phyloP scores from a whole-genome alignment of 140 eudicot species.

The Stevia rebaudiana region DNA sequence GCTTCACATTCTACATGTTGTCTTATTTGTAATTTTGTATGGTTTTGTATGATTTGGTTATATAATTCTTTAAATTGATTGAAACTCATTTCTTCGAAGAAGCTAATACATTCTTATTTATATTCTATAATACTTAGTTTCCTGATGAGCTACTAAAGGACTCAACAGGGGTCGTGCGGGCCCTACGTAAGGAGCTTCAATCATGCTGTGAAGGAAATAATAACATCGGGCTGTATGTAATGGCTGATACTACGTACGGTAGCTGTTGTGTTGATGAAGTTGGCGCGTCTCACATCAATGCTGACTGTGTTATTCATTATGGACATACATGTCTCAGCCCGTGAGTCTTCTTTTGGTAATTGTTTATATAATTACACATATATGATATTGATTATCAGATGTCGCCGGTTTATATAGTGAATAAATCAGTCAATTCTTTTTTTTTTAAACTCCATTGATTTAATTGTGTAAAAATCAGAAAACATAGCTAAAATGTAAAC shows the following conservation, averaged over 20 bases:
- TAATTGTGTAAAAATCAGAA: background rate
- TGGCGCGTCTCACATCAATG: constrained; percentile 85
- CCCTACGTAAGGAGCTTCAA: constrained; percentile 49
- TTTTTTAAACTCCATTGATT: background rate
- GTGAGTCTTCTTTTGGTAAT: constrained; percentile 42
- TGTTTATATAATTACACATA: background rate
- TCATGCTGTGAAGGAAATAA: constrained; percentile 15
- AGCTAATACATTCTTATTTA: constrained; percentile 3
- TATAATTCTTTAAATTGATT: background rate
- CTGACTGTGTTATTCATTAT: constrained; percentile 87
- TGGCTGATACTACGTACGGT: constrained; percentile 98
- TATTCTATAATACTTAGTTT: constrained; percentile 36
- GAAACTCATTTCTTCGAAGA: background rate
- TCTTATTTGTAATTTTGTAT: too few relatives aligned
- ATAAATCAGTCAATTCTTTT: background rate
- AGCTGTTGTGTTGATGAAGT: constrained; percentile 98
- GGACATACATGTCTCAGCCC: constrained; percentile 96
- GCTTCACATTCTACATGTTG: too few relatives aligned
- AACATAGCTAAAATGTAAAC: background rate
- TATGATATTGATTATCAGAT: background rate
- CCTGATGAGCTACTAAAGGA: constrained; percentile 92
- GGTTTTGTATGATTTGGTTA: background rate
- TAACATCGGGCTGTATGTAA: constrained; percentile 64
- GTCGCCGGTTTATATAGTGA: background rate
- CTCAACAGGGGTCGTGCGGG: constrained; percentile 55